Percentiles rank a stretch among this genome's conserved stretches.
Evolutionary conservation across 208 protist species (phyloP).

Genomic region (Leishmania lainsoni): DNA sequence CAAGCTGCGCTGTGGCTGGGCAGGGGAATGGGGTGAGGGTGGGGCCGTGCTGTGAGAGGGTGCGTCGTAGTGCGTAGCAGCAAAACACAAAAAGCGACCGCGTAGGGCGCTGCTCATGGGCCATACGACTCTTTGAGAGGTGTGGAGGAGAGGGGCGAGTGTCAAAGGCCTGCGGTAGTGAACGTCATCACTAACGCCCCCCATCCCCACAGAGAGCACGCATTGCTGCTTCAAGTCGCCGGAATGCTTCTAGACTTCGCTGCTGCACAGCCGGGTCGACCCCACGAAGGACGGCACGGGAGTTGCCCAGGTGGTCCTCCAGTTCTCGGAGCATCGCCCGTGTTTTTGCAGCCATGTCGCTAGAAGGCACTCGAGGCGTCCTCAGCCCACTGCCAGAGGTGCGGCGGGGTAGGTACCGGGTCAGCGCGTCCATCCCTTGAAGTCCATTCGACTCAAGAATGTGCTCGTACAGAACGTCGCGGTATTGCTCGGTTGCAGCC

Average conservation of each 20-base stretch:
- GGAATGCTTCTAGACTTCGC: constrained; percentile 28
- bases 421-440: constrained; percentile 10
- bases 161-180: background rate
- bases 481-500: constrained; percentile 44
- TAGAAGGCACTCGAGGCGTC: no score
- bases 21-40: no score
- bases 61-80: background rate
- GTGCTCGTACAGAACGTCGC: constrained; percentile 46
- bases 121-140: background rate
- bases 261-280: constrained; percentile 20
- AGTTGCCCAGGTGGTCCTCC: constrained; percentile 23
- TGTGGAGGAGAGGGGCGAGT: background rate
- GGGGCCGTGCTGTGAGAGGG: background rate
- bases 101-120: background rate
- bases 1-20: background rate
- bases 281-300: background rate
- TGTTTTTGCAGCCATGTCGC: background rate
- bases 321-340: constrained; percentile 26
- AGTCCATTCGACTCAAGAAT: constrained; percentile 42
- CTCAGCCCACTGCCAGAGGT: background rate
- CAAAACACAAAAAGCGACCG: background rate
- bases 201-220: constrained; percentile 10
- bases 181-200: background rate
- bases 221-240: constrained; percentile 25
- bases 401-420: constrained; percentile 10